These are phyloP conservation scores for Colletotrichum sp. DNA, from an alignment of 2,329 filamentous ascomycete genomes.

Conservation along the genomic window DNA sequence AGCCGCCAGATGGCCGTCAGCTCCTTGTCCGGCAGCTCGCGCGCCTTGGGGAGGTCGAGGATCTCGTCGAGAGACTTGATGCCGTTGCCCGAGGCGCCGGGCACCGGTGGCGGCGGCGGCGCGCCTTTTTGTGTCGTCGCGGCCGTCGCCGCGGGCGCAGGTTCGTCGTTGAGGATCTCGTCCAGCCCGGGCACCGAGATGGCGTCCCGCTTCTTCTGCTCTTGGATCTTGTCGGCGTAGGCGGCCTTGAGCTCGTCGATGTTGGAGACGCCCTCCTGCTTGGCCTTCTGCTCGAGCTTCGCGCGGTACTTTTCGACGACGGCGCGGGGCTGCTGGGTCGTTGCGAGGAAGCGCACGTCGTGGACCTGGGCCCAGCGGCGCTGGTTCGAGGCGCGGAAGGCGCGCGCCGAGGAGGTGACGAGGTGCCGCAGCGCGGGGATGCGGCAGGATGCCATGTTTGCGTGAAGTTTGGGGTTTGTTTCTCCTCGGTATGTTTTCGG, in stretches of 20 bases:
- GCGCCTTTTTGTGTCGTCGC: slow-evolving; percentile 24
- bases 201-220: slow-evolving; percentile 71
- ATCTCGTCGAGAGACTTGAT: slow-evolving; percentile 55
- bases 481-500: background rate
- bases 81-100: slow-evolving; percentile 28
- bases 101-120: background rate
- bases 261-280: slow-evolving; percentile 70
- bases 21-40: slow-evolving; percentile 76
- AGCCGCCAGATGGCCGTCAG: slow-evolving; percentile 90
- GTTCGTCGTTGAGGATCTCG: slow-evolving; percentile 25
- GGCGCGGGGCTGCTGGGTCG: slow-evolving; percentile 70
- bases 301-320: slow-evolving; percentile 85
- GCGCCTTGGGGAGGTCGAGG: slow-evolving; percentile 81
- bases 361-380: slow-evolving; percentile 90
- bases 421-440: slow-evolving; percentile 54
- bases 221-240: slow-evolving; percentile 83
- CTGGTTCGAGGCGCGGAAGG: slow-evolving; percentile 55
- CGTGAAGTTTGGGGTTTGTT: background rate
- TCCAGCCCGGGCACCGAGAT: slow-evolving; percentile 44
- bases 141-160: slow-evolving; percentile 36
- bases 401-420: slow-evolving; percentile 33
- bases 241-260: slow-evolving; percentile 80
- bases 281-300: slow-evolving; percentile 84
- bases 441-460: slow-evolving; percentile 53
- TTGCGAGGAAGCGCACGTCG: slow-evolving; percentile 88